These are phyloP conservation scores for Fonsecaea pedrosoi DNA, from an alignment of 2,329 filamentous ascomycete genomes.

Conservation along the genomic window DNA sequence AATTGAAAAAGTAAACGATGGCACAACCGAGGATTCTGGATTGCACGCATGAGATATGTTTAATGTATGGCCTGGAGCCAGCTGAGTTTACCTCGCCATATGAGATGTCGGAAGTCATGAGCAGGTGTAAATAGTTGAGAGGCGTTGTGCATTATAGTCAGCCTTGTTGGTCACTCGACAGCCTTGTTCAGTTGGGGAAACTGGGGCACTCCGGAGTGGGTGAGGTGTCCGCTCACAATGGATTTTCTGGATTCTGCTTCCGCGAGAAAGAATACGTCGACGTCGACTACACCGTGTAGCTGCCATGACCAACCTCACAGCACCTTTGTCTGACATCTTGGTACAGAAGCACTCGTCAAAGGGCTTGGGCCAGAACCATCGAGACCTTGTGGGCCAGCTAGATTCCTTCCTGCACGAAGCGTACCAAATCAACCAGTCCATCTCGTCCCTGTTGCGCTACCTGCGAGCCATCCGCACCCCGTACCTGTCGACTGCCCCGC, in stretches of 20 bases:
- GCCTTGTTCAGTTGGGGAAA: constrained; percentile 11
- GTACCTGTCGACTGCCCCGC: constrained; percentile 79
- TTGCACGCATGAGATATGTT: background rate
- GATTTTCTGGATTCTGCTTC: background rate
- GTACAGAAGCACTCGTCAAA: constrained; percentile 35
- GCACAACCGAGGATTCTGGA: background rate
- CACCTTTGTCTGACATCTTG: constrained; percentile 34
- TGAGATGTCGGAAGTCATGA: background rate
- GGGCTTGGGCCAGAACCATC: constrained; percentile 1
- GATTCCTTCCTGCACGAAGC: constrained; percentile 94
- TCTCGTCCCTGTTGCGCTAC: constrained; percentile 78
- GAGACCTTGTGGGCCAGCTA: constrained; percentile 52
- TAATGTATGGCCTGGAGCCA: background rate
- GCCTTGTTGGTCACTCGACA: background rate
- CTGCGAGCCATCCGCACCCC: constrained; percentile 83
- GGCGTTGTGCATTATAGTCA: background rate
- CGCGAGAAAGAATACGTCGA: background rate
- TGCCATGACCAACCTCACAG: constrained; percentile 33
- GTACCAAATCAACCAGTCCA: constrained; percentile 88
- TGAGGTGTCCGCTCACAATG: constrained; percentile 7
- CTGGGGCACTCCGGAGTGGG: constrained; percentile 13
- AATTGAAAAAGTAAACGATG: background rate
- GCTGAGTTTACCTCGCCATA: background rate
- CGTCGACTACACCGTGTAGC: background rate
- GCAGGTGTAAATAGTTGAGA: background rate